phyloP scores from a whole-genome alignment of 2,329 filamentous ascomycete genomes.

The Zalaria obscura region DNA sequence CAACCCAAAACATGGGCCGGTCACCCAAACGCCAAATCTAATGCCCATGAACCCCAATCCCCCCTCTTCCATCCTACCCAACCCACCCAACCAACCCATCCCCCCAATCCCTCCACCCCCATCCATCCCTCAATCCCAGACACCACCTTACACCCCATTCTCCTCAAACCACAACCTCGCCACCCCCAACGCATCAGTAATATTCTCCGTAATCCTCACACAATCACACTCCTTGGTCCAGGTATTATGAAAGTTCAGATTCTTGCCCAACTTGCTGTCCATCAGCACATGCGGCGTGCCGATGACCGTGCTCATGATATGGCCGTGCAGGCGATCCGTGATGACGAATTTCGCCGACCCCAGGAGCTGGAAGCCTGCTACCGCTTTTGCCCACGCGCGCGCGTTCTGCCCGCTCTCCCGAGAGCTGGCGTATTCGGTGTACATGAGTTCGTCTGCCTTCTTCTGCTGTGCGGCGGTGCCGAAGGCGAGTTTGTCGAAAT shows the following conservation, averaged over 20 bases:
- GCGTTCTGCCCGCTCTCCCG: constrained; percentile 2
- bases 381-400: constrained; percentile 4
- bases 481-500: no score
- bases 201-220: constrained; percentile 1
- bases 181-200: constrained; percentile 1
- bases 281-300: constrained; percentile 3
- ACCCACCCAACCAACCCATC: no score
- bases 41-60: no score
- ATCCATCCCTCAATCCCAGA: no score
- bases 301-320: constrained; percentile 4
- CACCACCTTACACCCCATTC: background rate
- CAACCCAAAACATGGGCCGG: no score
- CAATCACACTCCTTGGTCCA: constrained; percentile 4
- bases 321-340: constrained; percentile 4
- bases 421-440: no score
- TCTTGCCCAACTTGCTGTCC: constrained; percentile 4
- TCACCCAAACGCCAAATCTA: no score
- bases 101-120: no score
- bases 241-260: constrained; percentile 4
- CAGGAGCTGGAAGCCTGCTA: constrained; percentile 2
- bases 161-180: constrained; percentile 3
- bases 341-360: constrained; percentile 4
- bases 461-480: no score
- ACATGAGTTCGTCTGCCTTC: no score
- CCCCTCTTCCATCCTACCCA: no score